Conservation (phyloP, 345 rosid genomes). For the Salix exigua region DNA sequence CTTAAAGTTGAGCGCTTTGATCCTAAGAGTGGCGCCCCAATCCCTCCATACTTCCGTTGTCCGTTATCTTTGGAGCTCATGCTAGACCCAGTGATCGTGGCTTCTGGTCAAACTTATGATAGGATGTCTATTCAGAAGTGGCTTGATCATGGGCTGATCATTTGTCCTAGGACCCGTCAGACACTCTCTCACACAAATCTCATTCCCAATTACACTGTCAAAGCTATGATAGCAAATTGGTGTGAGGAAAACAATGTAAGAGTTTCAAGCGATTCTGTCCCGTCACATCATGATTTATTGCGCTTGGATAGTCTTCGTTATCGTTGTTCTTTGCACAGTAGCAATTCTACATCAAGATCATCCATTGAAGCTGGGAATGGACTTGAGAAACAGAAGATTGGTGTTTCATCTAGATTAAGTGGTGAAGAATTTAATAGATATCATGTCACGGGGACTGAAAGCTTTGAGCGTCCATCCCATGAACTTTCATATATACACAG, state of each 20-base stretch:
- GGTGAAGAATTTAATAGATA: constrained; percentile 36
- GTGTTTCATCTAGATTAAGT: constrained; percentile 40
- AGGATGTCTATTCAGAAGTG: constrained; percentile 80
- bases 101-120: constrained; percentile 95
- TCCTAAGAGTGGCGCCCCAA: constrained; percentile 48
- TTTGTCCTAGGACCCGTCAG: constrained; percentile 85
- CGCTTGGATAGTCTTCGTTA: constrained; percentile 51
- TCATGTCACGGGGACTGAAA: constrained; percentile 44
- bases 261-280: constrained; percentile 30
- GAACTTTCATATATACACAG: constrained; percentile 66
- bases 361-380: constrained; percentile 54
- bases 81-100: constrained; percentile 88
- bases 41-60: constrained; percentile 80
- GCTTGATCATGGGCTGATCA: constrained; percentile 69
- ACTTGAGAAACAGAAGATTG: constrained; percentile 55
- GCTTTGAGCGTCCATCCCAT: constrained; percentile 42
- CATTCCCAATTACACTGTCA: constrained; percentile 87
- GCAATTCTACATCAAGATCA: constrained; percentile 61
- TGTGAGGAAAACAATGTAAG: constrained; percentile 57
- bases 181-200: constrained; percentile 63
- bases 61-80: constrained; percentile 87
- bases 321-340: constrained; percentile 41
- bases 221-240: constrained; percentile 87
- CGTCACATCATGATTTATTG: constrained; percentile 42
- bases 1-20: constrained; percentile 52